phyloP scores from a whole-genome alignment of 345 rosid species.

The Luvunga scandens region DNA sequence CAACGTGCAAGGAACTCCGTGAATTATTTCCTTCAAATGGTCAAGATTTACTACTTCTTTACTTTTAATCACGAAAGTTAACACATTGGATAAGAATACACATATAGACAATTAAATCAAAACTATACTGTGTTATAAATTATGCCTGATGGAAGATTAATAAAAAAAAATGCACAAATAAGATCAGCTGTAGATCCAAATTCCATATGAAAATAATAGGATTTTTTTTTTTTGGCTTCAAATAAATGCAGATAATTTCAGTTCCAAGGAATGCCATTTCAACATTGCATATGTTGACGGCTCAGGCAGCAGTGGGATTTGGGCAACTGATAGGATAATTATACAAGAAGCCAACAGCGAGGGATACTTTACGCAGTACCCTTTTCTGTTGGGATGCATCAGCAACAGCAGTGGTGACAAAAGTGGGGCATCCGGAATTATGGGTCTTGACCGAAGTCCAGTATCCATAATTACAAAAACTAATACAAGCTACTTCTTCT shows the following conservation, averaged over 20 bases:
- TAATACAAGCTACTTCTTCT: slow-evolving; percentile 16
- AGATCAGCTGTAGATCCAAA: no score
- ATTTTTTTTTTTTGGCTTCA: background rate
- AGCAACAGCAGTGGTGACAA: background rate
- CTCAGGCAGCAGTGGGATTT: slow-evolving; percentile 13
- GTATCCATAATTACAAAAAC: no score
- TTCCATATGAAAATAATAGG: no score
- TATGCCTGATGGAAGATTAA: no score
- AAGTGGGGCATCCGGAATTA: background rate
- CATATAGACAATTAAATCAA: no score
- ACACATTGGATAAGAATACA: no score
- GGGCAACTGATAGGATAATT: background rate
- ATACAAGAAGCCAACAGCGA: no score
- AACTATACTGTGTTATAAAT: no score
- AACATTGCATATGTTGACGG: slow-evolving; percentile 16
- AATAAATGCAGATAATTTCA: slow-evolving; percentile 8
- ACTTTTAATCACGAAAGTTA: background rate
- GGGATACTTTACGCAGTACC: no score
- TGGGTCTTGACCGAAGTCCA: no score
- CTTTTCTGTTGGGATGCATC: slow-evolving; percentile 10
- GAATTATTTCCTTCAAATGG: background rate
- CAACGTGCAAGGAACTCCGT: no score
- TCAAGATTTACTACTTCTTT: background rate
- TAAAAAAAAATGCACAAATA: no score
- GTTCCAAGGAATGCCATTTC: slow-evolving; percentile 19